phyloP scores from a whole-genome alignment of 108 stramenopile genomes.

The Pseudonitzschia pungens region DNA sequence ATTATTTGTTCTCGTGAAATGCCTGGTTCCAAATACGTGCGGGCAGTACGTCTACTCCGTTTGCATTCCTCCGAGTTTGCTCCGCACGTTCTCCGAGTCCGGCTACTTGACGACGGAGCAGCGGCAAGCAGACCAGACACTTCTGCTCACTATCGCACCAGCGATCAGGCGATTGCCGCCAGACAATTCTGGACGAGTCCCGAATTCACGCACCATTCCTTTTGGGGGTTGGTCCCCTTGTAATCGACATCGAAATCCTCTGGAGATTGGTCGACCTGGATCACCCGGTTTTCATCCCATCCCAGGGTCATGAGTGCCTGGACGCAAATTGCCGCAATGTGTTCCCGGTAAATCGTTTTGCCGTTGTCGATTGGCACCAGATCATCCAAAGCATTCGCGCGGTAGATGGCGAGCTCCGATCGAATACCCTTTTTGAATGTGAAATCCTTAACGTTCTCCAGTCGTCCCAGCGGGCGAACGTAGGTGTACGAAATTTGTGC shows the following conservation, averaged over 20 bases:
- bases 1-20: too few relatives aligned
- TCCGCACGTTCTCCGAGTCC: too few relatives aligned
- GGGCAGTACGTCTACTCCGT: too few relatives aligned
- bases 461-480: constrained; percentile 39
- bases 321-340: constrained; percentile 72
- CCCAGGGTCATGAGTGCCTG: constrained; percentile 69
- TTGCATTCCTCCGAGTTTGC: too few relatives aligned
- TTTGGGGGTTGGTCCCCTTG: not conserved
- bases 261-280: constrained; percentile 24
- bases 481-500: constrained; percentile 62
- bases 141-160: too few relatives aligned
- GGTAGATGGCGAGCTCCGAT: constrained; percentile 34
- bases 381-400: constrained; percentile 2
- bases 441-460: constrained; percentile 51
- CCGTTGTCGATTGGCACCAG: constrained; percentile 4
- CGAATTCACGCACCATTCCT: constrained; percentile 51
- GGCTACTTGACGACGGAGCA: too few relatives aligned
- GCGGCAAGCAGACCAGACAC: too few relatives aligned
- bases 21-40: too few relatives aligned
- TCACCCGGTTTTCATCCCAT: constrained; percentile 54
- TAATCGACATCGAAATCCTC: not conserved
- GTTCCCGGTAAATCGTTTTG: constrained; percentile 52
- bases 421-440: constrained; percentile 72
- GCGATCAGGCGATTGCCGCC: constrained; percentile 6
- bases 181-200: not conserved